These are phyloP conservation scores for Fagopyrum homotropicum DNA, from an alignment of 148 eudicot genomes.

Conservation along the genomic window DNA sequence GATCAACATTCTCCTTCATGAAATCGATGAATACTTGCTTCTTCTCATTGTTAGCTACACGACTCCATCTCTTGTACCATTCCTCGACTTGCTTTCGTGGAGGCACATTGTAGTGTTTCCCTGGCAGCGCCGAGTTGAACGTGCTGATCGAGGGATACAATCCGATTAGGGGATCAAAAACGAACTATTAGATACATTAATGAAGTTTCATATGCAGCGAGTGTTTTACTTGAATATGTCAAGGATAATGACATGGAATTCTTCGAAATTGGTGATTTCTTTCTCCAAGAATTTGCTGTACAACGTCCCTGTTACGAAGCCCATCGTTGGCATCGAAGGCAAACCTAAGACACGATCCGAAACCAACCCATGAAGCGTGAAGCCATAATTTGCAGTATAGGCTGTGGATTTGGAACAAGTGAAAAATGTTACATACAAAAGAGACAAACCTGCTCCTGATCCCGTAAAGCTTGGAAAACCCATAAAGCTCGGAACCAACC, in stretches of 20 bases:
- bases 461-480: slow-evolving; percentile 8
- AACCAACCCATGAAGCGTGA: neutral
- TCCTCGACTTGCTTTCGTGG: slow-evolving; percentile 35
- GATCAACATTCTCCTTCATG: slow-evolving; percentile 39
- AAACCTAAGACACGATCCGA: slow-evolving; percentile 20
- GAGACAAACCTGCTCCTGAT: neutral
- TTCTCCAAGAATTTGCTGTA: slow-evolving; percentile 42
- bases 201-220: neutral
- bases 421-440: neutral
- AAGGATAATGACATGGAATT: slow-evolving; percentile 66
- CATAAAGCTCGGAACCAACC: neutral
- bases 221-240: slow-evolving; percentile 62
- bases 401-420: neutral
- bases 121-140: slow-evolving; percentile 79
- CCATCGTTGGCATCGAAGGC: slow-evolving; percentile 50
- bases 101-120: slow-evolving; percentile 82
- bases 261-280: slow-evolving; percentile 43
- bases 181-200: neutral
- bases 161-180: neutral
- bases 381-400: neutral
- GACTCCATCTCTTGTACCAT: slow-evolving; percentile 37
- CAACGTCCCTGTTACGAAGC: slow-evolving; percentile 48
- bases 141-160: slow-evolving; percentile 33
- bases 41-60: slow-evolving; percentile 23
- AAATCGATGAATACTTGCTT: slow-evolving; percentile 46